Evolutionary conservation across 352 stramenopile genomes (phyloP), one percentile per base, ranked within the genome.

Genomic region (Pythium dissotocum): DNA sequence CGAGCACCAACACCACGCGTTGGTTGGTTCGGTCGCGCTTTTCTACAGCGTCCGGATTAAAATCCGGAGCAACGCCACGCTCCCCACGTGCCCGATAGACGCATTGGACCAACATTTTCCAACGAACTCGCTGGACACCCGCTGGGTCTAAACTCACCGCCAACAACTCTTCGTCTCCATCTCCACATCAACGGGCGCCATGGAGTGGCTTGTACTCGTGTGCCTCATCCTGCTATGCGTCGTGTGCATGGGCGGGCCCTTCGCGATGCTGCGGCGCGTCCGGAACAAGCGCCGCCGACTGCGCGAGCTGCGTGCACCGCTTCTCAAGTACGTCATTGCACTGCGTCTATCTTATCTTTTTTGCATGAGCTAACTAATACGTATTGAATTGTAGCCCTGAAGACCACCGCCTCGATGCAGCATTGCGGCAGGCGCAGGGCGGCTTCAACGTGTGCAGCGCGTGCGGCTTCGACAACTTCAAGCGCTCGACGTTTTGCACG

Each of bases 401-500:
- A 26, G 63, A 68, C 57, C 68, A 75, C 38, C 68, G 68, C 38
- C 35, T 70, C 24, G 68, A 75, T 28, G 68, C 68, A 21, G 68
- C 62, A 32, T 51, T 75, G 24, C 30, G 63, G 12, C 49, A 75
- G 10, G 69, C 69, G 0, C n/a, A 69, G 21, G 52, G 54, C 14
- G 70, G 70, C 51, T 73, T 73, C 57, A 73, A 73, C 56, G 61
- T 70, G 2, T 76, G 70, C 52, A 18, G 16, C 4, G 65, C 44
- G 44, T 76, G 70, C 42, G 64, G 60, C 51, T 76, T 76, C 28
- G 65, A 76, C 38, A 73, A 73, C 70, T 76, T 73, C 52, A 76
- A 76, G 69, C 69, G 69, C 26, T 58, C 56, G 63, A 42, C 51
- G 13, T 71, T 69, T 42, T 75, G 69, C 59, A 71, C 56, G 48